These are phyloP conservation scores for Septoria linicola DNA, from an alignment of 2,329 filamentous ascomycete species.

Conservation along the genomic window DNA sequence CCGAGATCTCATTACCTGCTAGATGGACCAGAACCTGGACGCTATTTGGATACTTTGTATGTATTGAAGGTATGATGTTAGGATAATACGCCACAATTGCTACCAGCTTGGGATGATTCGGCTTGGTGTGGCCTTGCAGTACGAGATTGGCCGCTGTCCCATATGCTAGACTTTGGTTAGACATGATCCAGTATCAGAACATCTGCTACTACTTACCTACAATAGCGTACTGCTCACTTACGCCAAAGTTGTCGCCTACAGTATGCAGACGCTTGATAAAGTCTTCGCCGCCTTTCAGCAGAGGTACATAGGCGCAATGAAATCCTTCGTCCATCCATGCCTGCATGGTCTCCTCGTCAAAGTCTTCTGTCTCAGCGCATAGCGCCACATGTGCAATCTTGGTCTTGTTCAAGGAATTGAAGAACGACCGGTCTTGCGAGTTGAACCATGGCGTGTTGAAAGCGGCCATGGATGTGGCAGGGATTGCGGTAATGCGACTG, in stretches of 20 bases:
- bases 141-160: conserved; percentile 61
- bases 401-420: conserved; percentile 41
- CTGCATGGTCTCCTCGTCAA: conserved; percentile 54
- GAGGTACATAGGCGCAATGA: conserved; percentile 56
- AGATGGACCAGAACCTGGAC: conserved; percentile 59
- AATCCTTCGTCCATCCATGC: conserved; percentile 63
- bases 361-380: conserved; percentile 54
- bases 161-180: conserved; percentile 49
- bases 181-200: neutral
- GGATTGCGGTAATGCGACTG: conserved; percentile 1
- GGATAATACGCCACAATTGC: conserved; percentile 66
- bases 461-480: conserved; percentile 24
- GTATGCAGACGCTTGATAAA: conserved; percentile 51
- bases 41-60: conserved; percentile 45
- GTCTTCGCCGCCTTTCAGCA: conserved; percentile 50
- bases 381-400: conserved; percentile 50
- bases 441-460: conserved; percentile 39
- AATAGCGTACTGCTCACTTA: conserved; percentile 61
- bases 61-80: conserved; percentile 54
- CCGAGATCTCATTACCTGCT: conserved; percentile 51
- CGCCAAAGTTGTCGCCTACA: conserved; percentile 56
- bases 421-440: conserved; percentile 35
- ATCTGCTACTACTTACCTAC: conserved; percentile 52
- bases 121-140: conserved; percentile 58
- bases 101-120: conserved; percentile 55